phyloP scores from a whole-genome alignment of 2,329 filamentous ascomycete species.

The Onygena corvina region DNA sequence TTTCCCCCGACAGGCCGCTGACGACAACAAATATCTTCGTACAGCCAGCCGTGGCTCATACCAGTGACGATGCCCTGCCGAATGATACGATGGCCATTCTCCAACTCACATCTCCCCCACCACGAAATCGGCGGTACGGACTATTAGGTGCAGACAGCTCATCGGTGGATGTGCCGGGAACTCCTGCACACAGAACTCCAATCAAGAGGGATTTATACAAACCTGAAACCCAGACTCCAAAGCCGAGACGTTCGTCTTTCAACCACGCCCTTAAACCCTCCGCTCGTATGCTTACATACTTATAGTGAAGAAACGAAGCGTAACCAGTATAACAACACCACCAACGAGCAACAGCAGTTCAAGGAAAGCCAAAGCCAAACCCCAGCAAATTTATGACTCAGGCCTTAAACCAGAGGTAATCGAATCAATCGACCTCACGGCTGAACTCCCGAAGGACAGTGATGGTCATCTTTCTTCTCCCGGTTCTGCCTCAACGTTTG shows the following conservation, averaged over 20 bases:
- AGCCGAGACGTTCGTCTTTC: not conserved
- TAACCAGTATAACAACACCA: slow-evolving; percentile 2
- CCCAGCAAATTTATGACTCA: not conserved
- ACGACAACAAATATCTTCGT: not conserved
- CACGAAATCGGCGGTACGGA: slow-evolving; percentile 1
- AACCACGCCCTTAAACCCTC: not conserved
- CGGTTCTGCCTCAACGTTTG: slow-evolving; percentile 30
- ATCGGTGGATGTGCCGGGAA: not conserved
- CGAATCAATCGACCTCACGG: slow-evolving; percentile 37
- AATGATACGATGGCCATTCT: slow-evolving; percentile 34
- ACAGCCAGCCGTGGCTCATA: not conserved
- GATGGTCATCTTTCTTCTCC: slow-evolving; percentile 29
- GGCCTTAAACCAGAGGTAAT: slow-evolving; percentile 21
- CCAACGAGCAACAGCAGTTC: slow-evolving; percentile 10
- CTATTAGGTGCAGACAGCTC: slow-evolving; percentile 8
- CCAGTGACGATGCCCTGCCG: slow-evolving; percentile 18
- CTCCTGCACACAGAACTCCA: not conserved
- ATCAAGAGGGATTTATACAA: not conserved
- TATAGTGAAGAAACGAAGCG: not conserved
- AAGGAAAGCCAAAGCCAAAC: not conserved
- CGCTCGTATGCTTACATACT: not conserved
- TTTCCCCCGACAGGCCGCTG: not conserved
- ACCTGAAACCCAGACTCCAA: not conserved
- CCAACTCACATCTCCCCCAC: slow-evolving; percentile 30
- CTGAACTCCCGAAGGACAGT: slow-evolving; percentile 19